Percentiles rank a stretch among this genome's conserved stretches.
Conservation (phyloP, 108 stramenopile genomes). For the Nannochloropsis oceanica region DNA sequence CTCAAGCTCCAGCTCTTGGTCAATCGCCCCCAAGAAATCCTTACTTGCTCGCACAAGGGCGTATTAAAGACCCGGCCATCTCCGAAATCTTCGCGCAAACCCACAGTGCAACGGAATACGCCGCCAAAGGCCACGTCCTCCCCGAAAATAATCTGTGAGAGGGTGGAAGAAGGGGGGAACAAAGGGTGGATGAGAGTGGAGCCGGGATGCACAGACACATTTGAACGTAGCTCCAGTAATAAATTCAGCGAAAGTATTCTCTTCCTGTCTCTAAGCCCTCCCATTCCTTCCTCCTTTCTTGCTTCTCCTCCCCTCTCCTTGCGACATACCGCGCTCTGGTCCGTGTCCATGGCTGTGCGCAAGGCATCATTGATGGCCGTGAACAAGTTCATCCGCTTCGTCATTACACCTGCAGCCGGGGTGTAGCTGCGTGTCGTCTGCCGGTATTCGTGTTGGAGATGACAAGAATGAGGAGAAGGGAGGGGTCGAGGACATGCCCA, state of each 20-base stretch:
- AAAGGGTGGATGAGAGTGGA: too few species aligned
- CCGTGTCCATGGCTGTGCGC: conserved; percentile 41
- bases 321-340: conserved; percentile 38
- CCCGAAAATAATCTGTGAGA: conserved; percentile 59
- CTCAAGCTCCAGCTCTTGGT: too few species aligned
- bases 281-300: background rate
- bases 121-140: conserved; percentile 97
- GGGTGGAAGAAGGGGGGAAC: too few species aligned
- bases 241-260: background rate
- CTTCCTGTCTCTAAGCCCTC: background rate
- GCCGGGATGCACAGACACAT: too few species aligned
- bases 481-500: too few species aligned
- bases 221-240: too few species aligned
- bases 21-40: too few species aligned
- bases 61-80: conserved; percentile 70
- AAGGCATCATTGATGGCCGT: conserved; percentile 40
- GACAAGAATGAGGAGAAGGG: too few species aligned
- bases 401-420: background rate
- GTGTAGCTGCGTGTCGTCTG: background rate
- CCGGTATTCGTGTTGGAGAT: too few species aligned
- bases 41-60: conserved; percentile 70
- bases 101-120: conserved; percentile 78
- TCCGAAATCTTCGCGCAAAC: conserved; percentile 62
- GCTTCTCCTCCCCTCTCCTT: background rate
- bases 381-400: conserved; percentile 39